Conservation (phyloP, 1,284 basidiomycete genomes). For the Boletus mariae region DNA sequence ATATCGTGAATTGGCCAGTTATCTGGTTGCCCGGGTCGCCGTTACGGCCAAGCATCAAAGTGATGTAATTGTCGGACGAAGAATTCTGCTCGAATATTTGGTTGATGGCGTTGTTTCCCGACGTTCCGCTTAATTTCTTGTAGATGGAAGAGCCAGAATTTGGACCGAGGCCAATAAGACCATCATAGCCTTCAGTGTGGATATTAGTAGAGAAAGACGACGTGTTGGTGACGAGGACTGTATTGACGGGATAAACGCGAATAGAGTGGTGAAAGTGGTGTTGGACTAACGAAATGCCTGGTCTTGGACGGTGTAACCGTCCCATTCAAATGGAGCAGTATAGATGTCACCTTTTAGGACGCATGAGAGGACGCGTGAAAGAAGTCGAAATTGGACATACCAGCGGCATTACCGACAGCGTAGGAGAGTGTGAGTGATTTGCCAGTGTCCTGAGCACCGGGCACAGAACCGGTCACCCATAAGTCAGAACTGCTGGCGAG, state of each 20-base stretch:
- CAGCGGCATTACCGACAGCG: slow-evolving; percentile 63
- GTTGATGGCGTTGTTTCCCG: slow-evolving; percentile 55
- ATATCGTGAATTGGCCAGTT: slow-evolving; percentile 47
- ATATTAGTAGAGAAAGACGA: slow-evolving; percentile 65
- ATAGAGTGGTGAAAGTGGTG: background rate
- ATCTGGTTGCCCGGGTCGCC: slow-evolving; percentile 54
- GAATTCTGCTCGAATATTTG: slow-evolving; percentile 58
- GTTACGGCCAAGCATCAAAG: slow-evolving; percentile 61
- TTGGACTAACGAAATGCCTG: slow-evolving; percentile 67
- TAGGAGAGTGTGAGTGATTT: slow-evolving; percentile 55
- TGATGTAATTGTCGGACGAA: slow-evolving; percentile 59
- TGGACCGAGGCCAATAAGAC: slow-evolving; percentile 71
- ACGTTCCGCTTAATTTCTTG: slow-evolving; percentile 47
- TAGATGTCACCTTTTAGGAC: slow-evolving; percentile 53
- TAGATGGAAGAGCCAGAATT: slow-evolving; percentile 65
- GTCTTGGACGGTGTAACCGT: slow-evolving; percentile 51
- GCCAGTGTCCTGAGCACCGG: slow-evolving; percentile 50
- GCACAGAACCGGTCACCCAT: slow-evolving; percentile 32
- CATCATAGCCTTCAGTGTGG: slow-evolving; percentile 58
- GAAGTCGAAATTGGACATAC: slow-evolving; percentile 34
- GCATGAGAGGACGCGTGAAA: slow-evolving; percentile 2
- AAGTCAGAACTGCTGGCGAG: slow-evolving; percentile 27
- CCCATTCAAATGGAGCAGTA: slow-evolving; percentile 54
- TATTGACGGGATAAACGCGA: slow-evolving; percentile 2
- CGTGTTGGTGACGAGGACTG: slow-evolving; percentile 64